Evolutionary conservation across 305 asterid species (phyloP), one percentile per base, ranked within the genome.

Genomic region (Andrographis paniculata): DNA sequence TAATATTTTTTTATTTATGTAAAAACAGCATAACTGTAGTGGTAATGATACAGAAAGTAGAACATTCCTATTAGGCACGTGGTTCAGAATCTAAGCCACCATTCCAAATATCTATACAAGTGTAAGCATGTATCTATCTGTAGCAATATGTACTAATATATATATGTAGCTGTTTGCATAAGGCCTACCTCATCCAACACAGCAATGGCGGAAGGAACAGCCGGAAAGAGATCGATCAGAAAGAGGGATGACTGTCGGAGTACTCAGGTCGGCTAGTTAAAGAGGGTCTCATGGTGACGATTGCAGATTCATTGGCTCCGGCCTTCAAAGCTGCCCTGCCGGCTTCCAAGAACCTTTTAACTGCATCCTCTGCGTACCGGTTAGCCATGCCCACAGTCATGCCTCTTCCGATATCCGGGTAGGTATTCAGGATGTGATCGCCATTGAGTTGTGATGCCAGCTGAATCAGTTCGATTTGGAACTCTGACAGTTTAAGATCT

Each of bases 361-460:
- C 95, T 11, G 98, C 96, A 71, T 77, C 95, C 67, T 86, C 93
- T 0, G 87, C 92, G 33, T 89, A 89, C 20, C 35, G 65, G 49
- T 85, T 76, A 28, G 87, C 98, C 59, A 16, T 62, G 15, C 73
- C 70, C 0, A 85, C 98, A 0, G 59, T 75, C 95, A 89, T 82
- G 45, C 60, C 60, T 62, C 63, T 65, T 42, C 98, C 98, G 9
- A 80, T 85, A 50, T 86, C 72, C 0, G 98, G 96, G 47, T 89
- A 89, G 2, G 80, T 37, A 43, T 86, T 82, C 40, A 89, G 82
- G 47, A 89, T 74, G 55, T 70, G 68, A 68, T 89, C 98, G 0
- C 98, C 98, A 28, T 75, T 82, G 23, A 89, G 83, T 79, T 89
- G 98, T 37, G 96, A 85, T 3, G 98, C 98, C 17, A 89, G 84